Percentiles rank a stretch among this genome's conserved stretches.
phyloP scores from a whole-genome alignment of 768 basidiomycete species.

The Tylopilus cervinicoccineus region DNA sequence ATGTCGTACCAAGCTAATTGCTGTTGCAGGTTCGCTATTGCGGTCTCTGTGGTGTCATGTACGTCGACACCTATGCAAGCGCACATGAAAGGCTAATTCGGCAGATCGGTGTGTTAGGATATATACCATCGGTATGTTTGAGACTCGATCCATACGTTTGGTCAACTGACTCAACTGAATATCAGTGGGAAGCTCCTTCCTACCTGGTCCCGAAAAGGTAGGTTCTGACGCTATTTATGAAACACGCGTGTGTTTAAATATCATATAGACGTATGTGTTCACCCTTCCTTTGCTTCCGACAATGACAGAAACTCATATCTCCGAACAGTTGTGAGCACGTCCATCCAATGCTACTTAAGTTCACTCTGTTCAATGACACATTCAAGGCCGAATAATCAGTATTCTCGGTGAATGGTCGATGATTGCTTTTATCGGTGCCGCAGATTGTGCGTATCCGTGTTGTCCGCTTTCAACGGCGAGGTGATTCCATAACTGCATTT shows the following conservation, averaged over 20 bases:
- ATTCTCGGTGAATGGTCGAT: not conserved
- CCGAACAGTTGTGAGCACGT: slow-evolving; percentile 8
- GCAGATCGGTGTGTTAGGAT: not conserved
- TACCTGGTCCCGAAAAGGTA: slow-evolving; percentile 8
- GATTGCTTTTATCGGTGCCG: slow-evolving; percentile 1
- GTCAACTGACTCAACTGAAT: not conserved
- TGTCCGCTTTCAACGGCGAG: not conserved
- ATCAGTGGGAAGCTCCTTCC: slow-evolving; percentile 8
- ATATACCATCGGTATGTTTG: slow-evolving; percentile 1
- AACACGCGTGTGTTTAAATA: not conserved
- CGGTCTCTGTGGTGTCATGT: slow-evolving; percentile 7
- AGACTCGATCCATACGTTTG: too few relatives aligned
- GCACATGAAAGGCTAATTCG: not conserved
- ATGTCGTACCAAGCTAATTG: not conserved
- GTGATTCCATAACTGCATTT: not conserved
- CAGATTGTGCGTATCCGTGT: slow-evolving; percentile 8
- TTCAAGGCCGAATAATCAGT: slow-evolving; percentile 2
- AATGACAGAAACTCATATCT: not conserved
- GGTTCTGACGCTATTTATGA: too few relatives aligned
- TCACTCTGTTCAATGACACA: not conserved
- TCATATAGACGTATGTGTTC: slow-evolving; percentile 5
- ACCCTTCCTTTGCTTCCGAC: not conserved
- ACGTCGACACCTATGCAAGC: not conserved
- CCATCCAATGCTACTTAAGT: not conserved
- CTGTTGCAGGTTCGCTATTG: slow-evolving; percentile 9